Conservation (phyloP, 345 rosid genomes). For the Acer negundo region DNA sequence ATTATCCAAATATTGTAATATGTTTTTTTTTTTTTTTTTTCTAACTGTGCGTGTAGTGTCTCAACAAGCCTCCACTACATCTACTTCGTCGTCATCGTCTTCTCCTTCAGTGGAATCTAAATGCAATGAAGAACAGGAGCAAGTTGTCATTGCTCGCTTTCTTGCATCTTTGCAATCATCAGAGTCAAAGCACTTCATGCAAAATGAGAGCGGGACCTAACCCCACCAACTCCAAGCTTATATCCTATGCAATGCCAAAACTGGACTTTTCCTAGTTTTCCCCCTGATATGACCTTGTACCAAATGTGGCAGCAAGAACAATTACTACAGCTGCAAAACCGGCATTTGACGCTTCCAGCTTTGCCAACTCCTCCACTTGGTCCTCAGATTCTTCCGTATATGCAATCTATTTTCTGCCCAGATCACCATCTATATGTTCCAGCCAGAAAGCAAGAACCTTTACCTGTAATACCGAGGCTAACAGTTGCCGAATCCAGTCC, state of each 20-base stretch:
- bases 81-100: conserved; percentile 27
- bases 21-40: too few relatives aligned
- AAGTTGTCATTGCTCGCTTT: conserved; percentile 45
- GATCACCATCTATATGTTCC: conserved; percentile 36
- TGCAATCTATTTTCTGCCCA: conserved; percentile 41
- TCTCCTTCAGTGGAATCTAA: conserved; percentile 32
- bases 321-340: conserved; percentile 48
- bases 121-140: conserved; percentile 53
- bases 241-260: conserved; percentile 35
- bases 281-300: conserved; percentile 48
- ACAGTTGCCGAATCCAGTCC: conserved; percentile 39
- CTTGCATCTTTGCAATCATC: conserved; percentile 45
- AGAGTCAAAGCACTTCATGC: conserved; percentile 26
- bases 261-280: conserved; percentile 42
- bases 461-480: conserved; percentile 29
- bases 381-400: conserved; percentile 49
- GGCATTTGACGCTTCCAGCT: conserved; percentile 37
- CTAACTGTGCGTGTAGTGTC: conserved; percentile 36
- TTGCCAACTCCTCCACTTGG: conserved; percentile 32
- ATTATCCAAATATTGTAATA: conserved; percentile 1
- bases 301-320: conserved; percentile 63
- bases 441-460: conserved; percentile 33
- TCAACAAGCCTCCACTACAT: conserved; percentile 34
- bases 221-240: conserved; percentile 26
- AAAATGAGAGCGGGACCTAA: conserved; percentile 29